phyloP scores from a whole-genome alignment of 2,329 filamentous ascomycete species.

The Metarhizium sp. region DNA sequence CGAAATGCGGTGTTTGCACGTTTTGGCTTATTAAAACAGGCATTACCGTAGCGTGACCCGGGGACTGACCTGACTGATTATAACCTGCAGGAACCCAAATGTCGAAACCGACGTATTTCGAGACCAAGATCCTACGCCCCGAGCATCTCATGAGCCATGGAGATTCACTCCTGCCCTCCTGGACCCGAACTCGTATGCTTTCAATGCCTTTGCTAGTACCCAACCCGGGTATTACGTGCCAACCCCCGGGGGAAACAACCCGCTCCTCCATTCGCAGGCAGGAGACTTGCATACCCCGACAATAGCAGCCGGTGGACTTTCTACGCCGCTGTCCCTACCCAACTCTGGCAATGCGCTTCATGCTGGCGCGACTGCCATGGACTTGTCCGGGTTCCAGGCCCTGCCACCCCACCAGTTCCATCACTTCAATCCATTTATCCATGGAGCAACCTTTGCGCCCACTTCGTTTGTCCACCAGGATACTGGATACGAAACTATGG shows the following conservation, averaged over 20 bases:
- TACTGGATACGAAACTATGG: conserved; percentile 70
- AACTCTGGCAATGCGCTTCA: conserved; percentile 57
- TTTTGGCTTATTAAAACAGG: neutral
- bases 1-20: neutral
- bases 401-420: conserved; percentile 51
- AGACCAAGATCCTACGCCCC: conserved; percentile 75
- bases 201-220: conserved; percentile 70
- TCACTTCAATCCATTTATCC: conserved; percentile 64
- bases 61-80: neutral
- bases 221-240: conserved; percentile 80
- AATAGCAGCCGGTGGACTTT: conserved; percentile 63
- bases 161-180: conserved; percentile 82
- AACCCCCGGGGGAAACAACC: conserved; percentile 71
- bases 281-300: conserved; percentile 81
- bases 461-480: conserved; percentile 75
- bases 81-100: conserved; percentile 11
- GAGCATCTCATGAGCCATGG: conserved; percentile 72
- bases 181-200: conserved; percentile 76
- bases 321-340: conserved; percentile 73
- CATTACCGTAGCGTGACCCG: neutral
- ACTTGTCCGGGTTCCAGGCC: conserved; percentile 59
- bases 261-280: conserved; percentile 72
- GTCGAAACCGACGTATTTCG: conserved; percentile 30
- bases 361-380: conserved; percentile 47
- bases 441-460: conserved; percentile 59